These are phyloP conservation scores for Sugiyamaella castrensis DNA, from an alignment of 1,139 yeast genomes.

Conservation along the genomic window DNA sequence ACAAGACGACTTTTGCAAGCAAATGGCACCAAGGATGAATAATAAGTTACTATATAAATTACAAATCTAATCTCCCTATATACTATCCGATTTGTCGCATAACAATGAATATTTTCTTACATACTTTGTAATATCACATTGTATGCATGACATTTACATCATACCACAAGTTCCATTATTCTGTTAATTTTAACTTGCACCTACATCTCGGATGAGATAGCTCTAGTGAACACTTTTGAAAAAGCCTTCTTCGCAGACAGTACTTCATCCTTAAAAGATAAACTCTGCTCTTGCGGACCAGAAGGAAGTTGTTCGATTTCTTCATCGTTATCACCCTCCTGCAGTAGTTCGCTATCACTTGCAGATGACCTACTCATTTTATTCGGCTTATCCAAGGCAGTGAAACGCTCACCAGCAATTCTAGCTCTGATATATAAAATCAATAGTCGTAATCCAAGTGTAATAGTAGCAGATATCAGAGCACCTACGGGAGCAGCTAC, in stretches of 20 bases:
- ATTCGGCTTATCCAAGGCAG: slow-evolving; percentile 53
- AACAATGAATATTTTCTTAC: too few species aligned
- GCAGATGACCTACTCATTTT: slow-evolving; percentile 1
- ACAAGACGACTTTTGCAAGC: too few species aligned
- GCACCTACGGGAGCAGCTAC: slow-evolving; percentile 89
- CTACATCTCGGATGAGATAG: not conserved
- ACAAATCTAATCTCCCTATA: too few species aligned
- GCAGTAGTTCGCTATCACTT: too few species aligned
- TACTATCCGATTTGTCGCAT: too few species aligned
- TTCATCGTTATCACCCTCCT: not conserved
- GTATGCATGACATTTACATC: too few species aligned
- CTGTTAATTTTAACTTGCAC: not conserved
- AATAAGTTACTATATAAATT: too few species aligned
- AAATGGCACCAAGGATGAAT: too few species aligned
- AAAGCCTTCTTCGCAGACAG: slow-evolving; percentile 7
- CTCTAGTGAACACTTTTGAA: slow-evolving; percentile 2
- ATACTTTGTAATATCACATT: too few species aligned
- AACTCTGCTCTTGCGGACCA: slow-evolving; percentile 7
- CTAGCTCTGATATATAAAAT: slow-evolving; percentile 42
- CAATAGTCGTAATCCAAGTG: slow-evolving; percentile 51
- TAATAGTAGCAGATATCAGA: slow-evolving; percentile 52
- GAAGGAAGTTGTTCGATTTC: not conserved
- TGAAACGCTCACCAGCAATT: slow-evolving; percentile 47
- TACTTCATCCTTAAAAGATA: slow-evolving; percentile 5
- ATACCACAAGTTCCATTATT: too few species aligned